Base-by-base conservation (phyloP, 306 rosid genomes). In the Ceratonia siliqua region DNA sequence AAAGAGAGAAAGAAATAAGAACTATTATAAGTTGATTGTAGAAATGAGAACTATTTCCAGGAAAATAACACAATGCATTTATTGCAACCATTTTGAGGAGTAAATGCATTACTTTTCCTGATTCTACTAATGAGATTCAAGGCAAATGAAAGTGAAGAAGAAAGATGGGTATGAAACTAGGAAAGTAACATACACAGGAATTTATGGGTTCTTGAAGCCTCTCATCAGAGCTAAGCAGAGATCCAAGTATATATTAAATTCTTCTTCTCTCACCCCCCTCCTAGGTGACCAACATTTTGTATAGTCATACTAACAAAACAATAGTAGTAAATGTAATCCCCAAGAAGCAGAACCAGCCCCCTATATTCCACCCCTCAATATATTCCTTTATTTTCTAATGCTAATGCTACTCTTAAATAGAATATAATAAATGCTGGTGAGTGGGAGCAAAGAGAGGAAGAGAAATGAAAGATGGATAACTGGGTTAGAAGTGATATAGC, bases 121-220 rank as follows among this genome's bases (percentile, higher is more conserved):
- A 57, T 55, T 74, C 84, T 61, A 81, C 71, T 76, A 79, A 82
- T 73, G 72, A 79, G 48, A 58, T 43, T 74, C 35, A 45, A 74
- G 75, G 80, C 58, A 41, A 53, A 68, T 75, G 45, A 59, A 27
- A 78, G 73, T 25, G 46, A 36, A 49, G 64, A 41, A 58, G 50
- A 62, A 52, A 30, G 27, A 59, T 30, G 3, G 20, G 45, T 27
- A 15, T 13, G 65, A 43, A 64, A 38, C 13, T 63, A 52, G 77
- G 35, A 59, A 53, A 78, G 39, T 24, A 72, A 43, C 13, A 75
- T 90, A 94, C 96, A 77, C 81, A 90, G 69, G 96, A 86, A 85
- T 87, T 83, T 59, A 90, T 73, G 86, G 91, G 98, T 88, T 86
- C 96, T 89, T 89, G 91, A 38, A 91, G 90, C 79, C 91, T 85